phyloP scores from a whole-genome alignment of 768 basidiomycete genomes.

The Scleroderma bovista region DNA sequence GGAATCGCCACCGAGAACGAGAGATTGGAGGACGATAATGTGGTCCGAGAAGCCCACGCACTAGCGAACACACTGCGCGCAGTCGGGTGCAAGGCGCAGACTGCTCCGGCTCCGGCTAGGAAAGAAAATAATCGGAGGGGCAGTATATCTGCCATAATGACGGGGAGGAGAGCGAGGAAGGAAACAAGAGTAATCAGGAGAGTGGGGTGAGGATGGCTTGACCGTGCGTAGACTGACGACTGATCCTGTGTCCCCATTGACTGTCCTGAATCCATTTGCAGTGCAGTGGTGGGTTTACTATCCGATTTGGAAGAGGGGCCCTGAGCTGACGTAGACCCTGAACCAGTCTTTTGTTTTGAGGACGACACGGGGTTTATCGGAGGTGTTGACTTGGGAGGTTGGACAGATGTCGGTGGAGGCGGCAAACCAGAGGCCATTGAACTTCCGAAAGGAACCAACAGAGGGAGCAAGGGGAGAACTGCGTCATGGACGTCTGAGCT shows the following conservation, averaged over 20 bases:
- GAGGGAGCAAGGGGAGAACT: conserved; percentile 40
- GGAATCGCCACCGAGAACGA: neutral
- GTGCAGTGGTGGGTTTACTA: neutral
- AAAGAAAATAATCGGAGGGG: conserved; percentile 46
- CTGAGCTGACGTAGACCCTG: neutral
- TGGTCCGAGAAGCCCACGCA: neutral
- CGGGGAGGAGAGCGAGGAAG: conserved; percentile 38
- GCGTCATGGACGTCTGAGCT: conserved; percentile 62
- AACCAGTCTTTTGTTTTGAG: neutral
- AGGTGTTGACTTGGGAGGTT: conserved; percentile 22
- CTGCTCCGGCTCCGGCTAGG: conserved; percentile 12
- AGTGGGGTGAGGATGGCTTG: conserved; percentile 28
- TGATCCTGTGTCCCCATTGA: neutral
- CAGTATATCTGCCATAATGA: conserved; percentile 36
- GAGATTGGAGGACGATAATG: neutral
- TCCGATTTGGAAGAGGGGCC: neutral
- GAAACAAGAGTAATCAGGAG: conserved; percentile 34
- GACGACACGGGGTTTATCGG: conserved; percentile 31
- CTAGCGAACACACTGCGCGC: conserved; percentile 3
- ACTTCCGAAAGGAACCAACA: conserved; percentile 1
- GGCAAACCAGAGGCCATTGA: conserved; percentile 33
- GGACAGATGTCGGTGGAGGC: neutral
- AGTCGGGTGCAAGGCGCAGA: conserved; percentile 38
- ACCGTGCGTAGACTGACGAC: neutral
- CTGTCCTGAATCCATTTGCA: neutral